Percentiles rank a stretch among this genome's conserved stretches.
Conservation (phyloP, 371 early-diverging fungal species). For the Basidiobolus meristosporus region DNA sequence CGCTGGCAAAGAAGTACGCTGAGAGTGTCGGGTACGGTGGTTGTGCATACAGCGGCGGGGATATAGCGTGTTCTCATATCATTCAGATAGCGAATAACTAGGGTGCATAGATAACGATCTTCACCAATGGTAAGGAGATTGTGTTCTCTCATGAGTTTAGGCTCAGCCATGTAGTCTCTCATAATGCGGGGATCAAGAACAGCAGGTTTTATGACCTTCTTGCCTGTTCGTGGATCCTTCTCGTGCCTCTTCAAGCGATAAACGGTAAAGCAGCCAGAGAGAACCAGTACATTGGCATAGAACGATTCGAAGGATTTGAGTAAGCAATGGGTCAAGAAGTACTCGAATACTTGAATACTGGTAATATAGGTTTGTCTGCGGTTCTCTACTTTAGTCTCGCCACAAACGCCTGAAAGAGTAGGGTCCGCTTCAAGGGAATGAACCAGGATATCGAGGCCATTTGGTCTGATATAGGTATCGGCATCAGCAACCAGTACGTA, state of each 20-base stretch:
- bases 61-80: conserved; percentile 95
- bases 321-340: conserved; percentile 97
- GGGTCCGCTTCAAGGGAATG: conserved; percentile 75
- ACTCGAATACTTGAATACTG: conserved; percentile 97
- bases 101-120: conserved; percentile 89
- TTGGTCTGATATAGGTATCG: conserved; percentile 74
- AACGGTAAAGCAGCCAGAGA: conserved; percentile 94
- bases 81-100: conserved; percentile 96
- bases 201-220: conserved; percentile 69
- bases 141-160: conserved; percentile 78
- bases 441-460: conserved; percentile 73
- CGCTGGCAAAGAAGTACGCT: conserved; percentile 87
- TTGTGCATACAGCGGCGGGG: conserved; percentile 84
- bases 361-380: conserved; percentile 82
- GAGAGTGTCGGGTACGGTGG: conserved; percentile 92
- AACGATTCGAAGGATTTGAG: conserved; percentile 98
- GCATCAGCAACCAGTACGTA: conserved; percentile 90
- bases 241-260: conserved; percentile 70
- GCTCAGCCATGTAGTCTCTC: conserved; percentile 66
- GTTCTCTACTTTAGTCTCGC: conserved; percentile 82
- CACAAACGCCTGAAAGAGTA: conserved; percentile 80
- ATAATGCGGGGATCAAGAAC: conserved; percentile 81
- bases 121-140: conserved; percentile 71
- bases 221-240: conserved; percentile 58
- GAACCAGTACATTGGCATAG: conserved; percentile 92